Conservation (phyloP, 108 stramenopile species). For the Cyclotella baltica region DNA sequence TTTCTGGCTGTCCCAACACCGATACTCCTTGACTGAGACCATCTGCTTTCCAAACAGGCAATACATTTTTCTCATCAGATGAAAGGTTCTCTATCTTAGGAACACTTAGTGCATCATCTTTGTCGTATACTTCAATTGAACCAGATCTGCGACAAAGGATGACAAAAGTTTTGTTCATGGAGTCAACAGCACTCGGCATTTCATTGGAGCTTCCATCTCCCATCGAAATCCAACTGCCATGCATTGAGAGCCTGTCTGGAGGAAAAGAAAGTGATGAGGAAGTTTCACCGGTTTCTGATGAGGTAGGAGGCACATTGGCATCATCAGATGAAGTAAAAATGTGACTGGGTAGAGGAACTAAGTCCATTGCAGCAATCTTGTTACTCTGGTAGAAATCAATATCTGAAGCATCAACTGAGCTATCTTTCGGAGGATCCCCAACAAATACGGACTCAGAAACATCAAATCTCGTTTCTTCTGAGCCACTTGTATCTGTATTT, state of each 20-base stretch:
- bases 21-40: constrained; percentile 65
- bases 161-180: constrained; percentile 42
- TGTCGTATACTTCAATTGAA: constrained; percentile 64
- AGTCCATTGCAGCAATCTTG: constrained; percentile 57
- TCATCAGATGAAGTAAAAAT: constrained; percentile 28
- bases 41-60: constrained; percentile 63
- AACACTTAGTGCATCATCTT: constrained; percentile 32
- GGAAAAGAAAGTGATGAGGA: constrained; percentile 44
- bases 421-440: constrained; percentile 46
- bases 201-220: constrained; percentile 10
- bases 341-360: constrained; percentile 42
- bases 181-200: background rate
- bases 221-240: constrained; percentile 50
- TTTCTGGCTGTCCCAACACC: constrained; percentile 35
- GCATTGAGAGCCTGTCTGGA: constrained; percentile 53
- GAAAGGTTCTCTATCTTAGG: constrained; percentile 20
- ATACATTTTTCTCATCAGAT: constrained; percentile 4
- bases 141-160: constrained; percentile 80
- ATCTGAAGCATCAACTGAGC: constrained; percentile 41
- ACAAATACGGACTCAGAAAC: constrained; percentile 45
- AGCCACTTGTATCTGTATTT: background rate
- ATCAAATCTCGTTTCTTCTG: constrained; percentile 22
- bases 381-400: constrained; percentile 57
- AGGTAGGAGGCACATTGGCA: background rate
- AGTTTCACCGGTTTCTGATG: constrained; percentile 5